Conservation (phyloP, 1,284 basidiomycete genomes). For the Trichosporon ovoides region DNA sequence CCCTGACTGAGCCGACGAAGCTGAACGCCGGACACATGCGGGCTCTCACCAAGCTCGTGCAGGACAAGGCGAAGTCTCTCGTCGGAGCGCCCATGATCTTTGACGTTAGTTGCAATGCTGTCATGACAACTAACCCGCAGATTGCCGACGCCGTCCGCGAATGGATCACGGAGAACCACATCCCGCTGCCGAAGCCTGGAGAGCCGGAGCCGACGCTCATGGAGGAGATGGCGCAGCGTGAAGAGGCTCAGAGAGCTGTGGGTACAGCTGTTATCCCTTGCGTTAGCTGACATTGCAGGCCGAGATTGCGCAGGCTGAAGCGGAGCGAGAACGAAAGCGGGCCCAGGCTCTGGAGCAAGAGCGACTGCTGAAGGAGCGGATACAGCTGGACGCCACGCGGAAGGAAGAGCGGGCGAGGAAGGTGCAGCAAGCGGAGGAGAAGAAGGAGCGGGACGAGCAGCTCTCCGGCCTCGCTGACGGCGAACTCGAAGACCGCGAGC, state of each 20-base stretch:
- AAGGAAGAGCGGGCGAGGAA: conserved; percentile 31
- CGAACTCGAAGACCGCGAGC: conserved; percentile 35
- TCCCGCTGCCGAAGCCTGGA: conserved; percentile 37
- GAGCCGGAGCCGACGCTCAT: conserved; percentile 40
- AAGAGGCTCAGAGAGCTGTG: conserved; percentile 43
- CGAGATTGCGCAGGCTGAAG: conserved; percentile 27
- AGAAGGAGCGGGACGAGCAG: conserved; percentile 25
- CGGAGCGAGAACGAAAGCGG: conserved; percentile 27
- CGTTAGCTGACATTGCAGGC: conserved; percentile 23
- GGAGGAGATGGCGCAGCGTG: conserved; percentile 47
- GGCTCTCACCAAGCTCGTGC: conserved; percentile 34
- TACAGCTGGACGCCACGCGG: conserved; percentile 36
- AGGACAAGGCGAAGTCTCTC: conserved; percentile 38
- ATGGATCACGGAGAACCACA: conserved; percentile 43
- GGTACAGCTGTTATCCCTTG: conserved; percentile 11
- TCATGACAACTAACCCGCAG: conserved; percentile 20
- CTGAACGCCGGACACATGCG: conserved; percentile 38
- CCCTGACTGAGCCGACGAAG: conserved; percentile 34
- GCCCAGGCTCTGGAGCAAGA: conserved; percentile 32
- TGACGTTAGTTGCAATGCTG: conserved; percentile 35
- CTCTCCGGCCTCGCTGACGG: conserved; percentile 34
- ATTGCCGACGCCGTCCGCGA: conserved; percentile 37
- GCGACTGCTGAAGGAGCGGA: conserved; percentile 36
- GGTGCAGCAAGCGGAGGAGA: conserved; percentile 20
- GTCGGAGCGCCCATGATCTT: conserved; percentile 44